phyloP scores from a whole-genome alignment of 331 rosid species.

The Telfairia occidentalis region DNA sequence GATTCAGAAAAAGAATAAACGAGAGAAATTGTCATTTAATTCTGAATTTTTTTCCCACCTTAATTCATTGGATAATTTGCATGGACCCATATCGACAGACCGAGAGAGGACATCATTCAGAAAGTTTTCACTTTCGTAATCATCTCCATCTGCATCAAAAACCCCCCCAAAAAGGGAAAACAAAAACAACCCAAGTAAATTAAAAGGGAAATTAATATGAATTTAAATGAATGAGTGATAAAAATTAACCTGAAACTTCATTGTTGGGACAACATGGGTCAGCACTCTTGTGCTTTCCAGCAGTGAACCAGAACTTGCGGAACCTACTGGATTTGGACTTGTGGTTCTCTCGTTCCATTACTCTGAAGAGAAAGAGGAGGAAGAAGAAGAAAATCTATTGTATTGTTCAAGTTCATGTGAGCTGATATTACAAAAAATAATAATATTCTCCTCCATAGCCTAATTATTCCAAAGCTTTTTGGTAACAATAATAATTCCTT shows the following conservation, averaged over 20 bases:
- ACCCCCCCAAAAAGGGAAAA: background rate
- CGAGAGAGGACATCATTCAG: conserved; percentile 25
- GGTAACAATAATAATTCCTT: background rate
- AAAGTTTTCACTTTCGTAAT: conserved; percentile 31
- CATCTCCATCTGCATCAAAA: conserved; percentile 38
- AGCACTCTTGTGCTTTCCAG: conserved; percentile 34
- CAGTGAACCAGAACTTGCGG: conserved; percentile 32
- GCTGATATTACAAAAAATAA: background rate
- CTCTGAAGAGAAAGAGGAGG: background rate
- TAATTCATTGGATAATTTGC: conserved; percentile 50
- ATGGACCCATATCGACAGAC: conserved; percentile 49
- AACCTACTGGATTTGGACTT: conserved; percentile 32
- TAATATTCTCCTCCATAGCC: background rate
- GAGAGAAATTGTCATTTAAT: background rate
- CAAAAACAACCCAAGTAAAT: background rate
- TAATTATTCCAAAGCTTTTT: background rate
- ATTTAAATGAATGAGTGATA: background rate
- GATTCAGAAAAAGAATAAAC: background rate
- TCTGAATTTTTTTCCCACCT: conserved; percentile 33
- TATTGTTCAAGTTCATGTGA: background rate
- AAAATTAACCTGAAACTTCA: conserved; percentile 43
- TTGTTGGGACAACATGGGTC: conserved; percentile 24
- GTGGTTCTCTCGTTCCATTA: conserved; percentile 36
- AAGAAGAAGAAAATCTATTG: background rate
- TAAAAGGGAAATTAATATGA: background rate